Evolutionary conservation across 305 asterid genomes (phyloP).

Genomic region (Fraxinus paxiana): DNA sequence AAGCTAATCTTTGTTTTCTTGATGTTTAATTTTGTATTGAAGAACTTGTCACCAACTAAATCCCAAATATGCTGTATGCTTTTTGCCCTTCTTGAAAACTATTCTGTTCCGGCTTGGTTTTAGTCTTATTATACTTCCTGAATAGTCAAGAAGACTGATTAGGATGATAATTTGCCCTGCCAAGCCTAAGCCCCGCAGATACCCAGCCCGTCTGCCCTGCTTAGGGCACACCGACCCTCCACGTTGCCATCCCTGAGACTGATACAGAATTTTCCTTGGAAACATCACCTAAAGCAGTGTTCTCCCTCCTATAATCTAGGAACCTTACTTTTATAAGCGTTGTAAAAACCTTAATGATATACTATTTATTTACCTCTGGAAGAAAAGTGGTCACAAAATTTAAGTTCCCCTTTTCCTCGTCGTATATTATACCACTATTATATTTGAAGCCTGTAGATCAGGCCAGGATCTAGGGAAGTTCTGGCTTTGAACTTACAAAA

Average conservation of each 20-base stretch:
- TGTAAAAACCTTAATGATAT: not conserved
- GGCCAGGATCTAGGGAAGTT: not conserved
- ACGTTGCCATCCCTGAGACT: not conserved
- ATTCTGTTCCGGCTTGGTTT: not conserved
- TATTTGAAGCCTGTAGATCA: not conserved
- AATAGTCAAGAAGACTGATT: not conserved
- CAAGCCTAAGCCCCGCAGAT: not conserved
- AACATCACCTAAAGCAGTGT: not conserved
- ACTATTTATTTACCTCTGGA: not conserved
- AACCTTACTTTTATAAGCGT: not conserved
- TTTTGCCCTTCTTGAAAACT: not conserved
- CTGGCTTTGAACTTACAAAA: not conserved
- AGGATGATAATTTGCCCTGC: not conserved
- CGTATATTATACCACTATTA: not conserved
- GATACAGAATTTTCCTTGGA: not conserved
- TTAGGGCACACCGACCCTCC: not conserved
- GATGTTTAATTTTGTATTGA: constrained; percentile 5
- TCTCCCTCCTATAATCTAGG: not conserved
- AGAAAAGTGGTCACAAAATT: not conserved
- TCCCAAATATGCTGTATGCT: not conserved
- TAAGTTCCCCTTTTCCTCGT: not conserved
- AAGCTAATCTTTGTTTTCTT: constrained; percentile 10
- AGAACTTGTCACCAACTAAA: constrained; percentile 11
- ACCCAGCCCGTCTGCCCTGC: not conserved
- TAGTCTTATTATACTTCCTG: not conserved